A percentile compares a stretch with the other conserved stretches of the same genome.
Conservation (phyloP, 345 rosid species). For the Pistacia integerrima region DNA sequence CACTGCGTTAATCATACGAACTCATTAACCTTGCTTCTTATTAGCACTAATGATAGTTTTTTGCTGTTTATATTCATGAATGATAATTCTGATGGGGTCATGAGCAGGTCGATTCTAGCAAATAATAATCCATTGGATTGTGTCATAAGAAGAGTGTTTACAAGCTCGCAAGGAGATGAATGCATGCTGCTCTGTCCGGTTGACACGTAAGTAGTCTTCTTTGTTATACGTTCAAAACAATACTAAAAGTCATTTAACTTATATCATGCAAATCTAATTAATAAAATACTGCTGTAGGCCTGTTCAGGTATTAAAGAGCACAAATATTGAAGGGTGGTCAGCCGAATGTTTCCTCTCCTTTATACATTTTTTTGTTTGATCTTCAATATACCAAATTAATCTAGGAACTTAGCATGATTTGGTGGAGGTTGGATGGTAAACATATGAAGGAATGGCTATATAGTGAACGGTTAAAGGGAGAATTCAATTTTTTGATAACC, state of each 20-base stretch:
- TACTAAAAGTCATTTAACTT: neutral
- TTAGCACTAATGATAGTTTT: neutral
- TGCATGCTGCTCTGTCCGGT: slow-evolving; percentile 93
- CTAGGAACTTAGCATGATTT: neutral
- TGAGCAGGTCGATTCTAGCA: slow-evolving; percentile 73
- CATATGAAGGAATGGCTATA: neutral
- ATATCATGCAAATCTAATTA: slow-evolving; percentile 15
- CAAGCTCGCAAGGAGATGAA: slow-evolving; percentile 74
- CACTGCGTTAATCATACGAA: too few species aligned
- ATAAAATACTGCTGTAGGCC: slow-evolving; percentile 67
- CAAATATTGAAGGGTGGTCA: slow-evolving; percentile 85
- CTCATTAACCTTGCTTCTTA: too few species aligned
- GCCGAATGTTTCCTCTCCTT: slow-evolving; percentile 59
- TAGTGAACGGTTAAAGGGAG: neutral
- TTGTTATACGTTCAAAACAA: neutral
- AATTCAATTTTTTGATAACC: neutral
- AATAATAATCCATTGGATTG: slow-evolving; percentile 77
- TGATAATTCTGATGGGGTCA: slow-evolving; percentile 13
- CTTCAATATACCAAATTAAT: neutral
- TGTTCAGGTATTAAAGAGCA: slow-evolving; percentile 82
- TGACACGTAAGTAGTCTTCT: slow-evolving; percentile 64
- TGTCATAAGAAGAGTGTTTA: slow-evolving; percentile 79
- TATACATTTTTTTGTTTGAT: neutral
- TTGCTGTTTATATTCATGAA: neutral
- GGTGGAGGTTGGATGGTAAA: neutral